A percentile compares a stretch with the other conserved stretches of the same genome.
Conservation (phyloP, 768 basidiomycete genomes). For the Austroboletus eburneus region DNA sequence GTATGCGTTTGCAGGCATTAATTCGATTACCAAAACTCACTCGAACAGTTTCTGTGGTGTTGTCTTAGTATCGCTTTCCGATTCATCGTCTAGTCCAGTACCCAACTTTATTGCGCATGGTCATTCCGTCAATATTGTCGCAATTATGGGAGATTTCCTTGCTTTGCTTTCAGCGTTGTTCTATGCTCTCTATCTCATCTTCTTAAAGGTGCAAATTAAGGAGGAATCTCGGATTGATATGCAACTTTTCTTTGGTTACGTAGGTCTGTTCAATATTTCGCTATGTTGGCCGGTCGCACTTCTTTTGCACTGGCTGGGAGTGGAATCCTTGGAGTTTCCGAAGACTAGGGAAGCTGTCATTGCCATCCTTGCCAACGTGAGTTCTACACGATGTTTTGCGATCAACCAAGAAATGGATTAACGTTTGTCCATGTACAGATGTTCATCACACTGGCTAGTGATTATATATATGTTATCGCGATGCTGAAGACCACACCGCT, state of each 20-base stretch:
- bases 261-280: slow-evolving; percentile 81
- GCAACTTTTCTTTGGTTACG: slow-evolving; percentile 94
- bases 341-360: slow-evolving; percentile 42
- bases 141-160: slow-evolving; percentile 68
- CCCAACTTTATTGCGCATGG: slow-evolving; percentile 9
- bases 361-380: slow-evolving; percentile 54
- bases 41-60: slow-evolving; percentile 66
- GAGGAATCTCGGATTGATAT: slow-evolving; percentile 83
- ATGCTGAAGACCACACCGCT: slow-evolving; percentile 97
- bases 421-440: slow-evolving; percentile 50
- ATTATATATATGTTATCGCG: slow-evolving; percentile 82
- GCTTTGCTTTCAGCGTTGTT: slow-evolving; percentile 84
- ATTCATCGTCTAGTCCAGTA: slow-evolving; percentile 41
- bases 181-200: slow-evolving; percentile 84
- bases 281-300: slow-evolving; percentile 74
- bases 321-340: slow-evolving; percentile 76
- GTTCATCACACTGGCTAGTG: slow-evolving; percentile 77
- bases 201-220: slow-evolving; percentile 84
- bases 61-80: slow-evolving; percentile 83
- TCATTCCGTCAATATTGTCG: slow-evolving; percentile 21
- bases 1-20: slow-evolving; percentile 36
- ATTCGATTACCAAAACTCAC: slow-evolving; percentile 5
- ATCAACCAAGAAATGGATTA: too few relatives aligned
- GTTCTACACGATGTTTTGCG: slow-evolving; percentile 13
- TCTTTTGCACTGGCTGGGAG: slow-evolving; percentile 65